A percentile compares a stretch with the other conserved stretches of the same genome.
Evolutionary conservation across 768 basidiomycete species (phyloP).

Genomic region (Candolleomyces eurysporus): DNA sequence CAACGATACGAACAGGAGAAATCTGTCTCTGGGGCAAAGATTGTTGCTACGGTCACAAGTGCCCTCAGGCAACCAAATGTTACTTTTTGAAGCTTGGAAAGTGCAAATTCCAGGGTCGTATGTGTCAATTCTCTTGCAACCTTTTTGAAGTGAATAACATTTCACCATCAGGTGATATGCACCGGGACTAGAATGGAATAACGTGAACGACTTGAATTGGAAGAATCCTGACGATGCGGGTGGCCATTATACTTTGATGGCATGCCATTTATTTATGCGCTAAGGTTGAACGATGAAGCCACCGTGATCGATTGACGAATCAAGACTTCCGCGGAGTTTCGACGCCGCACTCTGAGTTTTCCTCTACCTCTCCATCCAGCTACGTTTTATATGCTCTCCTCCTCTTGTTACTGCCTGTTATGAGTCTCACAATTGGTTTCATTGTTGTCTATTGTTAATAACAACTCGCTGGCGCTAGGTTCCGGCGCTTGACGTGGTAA

Average conservation of each 20-base stretch:
- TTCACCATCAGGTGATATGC: constrained; percentile 35
- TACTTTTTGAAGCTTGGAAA: constrained; percentile 50
- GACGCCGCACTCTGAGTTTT: constrained; percentile 15
- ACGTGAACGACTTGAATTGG: background rate
- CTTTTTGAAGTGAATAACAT: constrained; percentile 14
- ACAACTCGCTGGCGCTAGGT: constrained; percentile 9
- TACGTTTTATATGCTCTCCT: background rate
- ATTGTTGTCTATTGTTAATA: background rate
- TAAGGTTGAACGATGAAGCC: constrained; percentile 22
- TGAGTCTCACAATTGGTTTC: background rate
- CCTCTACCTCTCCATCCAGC: background rate
- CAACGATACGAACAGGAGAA: constrained; percentile 34
- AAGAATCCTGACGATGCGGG: background rate
- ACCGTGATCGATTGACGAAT: constrained; percentile 32
- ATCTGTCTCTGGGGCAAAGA: constrained; percentile 57
- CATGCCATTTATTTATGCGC: constrained; percentile 19
- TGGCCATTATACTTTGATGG: constrained; percentile 7
- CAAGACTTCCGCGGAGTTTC: constrained; percentile 27
- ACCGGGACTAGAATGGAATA: constrained; percentile 30
- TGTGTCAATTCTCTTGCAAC: constrained; percentile 23
- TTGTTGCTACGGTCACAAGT: constrained; percentile 55
- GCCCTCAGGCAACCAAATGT: constrained; percentile 43
- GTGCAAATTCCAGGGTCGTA: constrained; percentile 65
- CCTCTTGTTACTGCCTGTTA: background rate
- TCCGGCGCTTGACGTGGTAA: constrained; percentile 12